Conservation (phyloP, 768 basidiomycete genomes). For the Lactarius quietus region DNA sequence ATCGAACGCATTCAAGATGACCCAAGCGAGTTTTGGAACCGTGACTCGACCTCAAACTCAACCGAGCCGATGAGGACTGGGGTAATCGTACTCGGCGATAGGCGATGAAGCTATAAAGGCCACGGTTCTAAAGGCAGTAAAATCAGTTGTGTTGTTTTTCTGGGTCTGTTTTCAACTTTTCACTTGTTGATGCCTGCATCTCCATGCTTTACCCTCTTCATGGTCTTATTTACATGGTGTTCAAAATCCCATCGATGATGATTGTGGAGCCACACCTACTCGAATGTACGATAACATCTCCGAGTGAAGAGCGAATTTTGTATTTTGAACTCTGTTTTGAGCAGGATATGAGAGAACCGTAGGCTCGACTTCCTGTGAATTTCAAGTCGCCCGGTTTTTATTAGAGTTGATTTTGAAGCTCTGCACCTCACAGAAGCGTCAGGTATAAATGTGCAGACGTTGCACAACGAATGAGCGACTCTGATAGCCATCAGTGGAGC, state of each 20-base stretch:
- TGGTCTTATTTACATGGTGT: neutral
- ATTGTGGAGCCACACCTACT: neutral
- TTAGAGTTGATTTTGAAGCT: no score
- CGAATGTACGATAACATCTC: neutral
- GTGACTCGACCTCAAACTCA: neutral
- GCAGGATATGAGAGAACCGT: neutral
- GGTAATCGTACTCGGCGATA: neutral
- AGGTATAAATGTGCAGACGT: no score
- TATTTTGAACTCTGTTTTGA: neutral
- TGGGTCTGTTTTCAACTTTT: neutral
- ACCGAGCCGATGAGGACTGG: neutral
- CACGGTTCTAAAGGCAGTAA: neutral
- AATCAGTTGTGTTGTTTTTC: neutral
- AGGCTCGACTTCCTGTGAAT: neutral
- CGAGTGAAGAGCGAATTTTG: neutral
- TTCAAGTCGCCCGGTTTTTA: neutral
- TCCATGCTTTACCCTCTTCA: neutral
- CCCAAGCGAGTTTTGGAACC: neutral
- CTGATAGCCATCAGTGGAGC: no score
- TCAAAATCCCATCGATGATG: neutral
- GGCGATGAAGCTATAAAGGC: neutral
- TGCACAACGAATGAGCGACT: no score
- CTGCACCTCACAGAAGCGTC: no score
- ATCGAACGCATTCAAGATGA: neutral
- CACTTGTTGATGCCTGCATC: neutral